Conservation (phyloP, 768 basidiomycete species). For the Psilocybe sp. region DNA sequence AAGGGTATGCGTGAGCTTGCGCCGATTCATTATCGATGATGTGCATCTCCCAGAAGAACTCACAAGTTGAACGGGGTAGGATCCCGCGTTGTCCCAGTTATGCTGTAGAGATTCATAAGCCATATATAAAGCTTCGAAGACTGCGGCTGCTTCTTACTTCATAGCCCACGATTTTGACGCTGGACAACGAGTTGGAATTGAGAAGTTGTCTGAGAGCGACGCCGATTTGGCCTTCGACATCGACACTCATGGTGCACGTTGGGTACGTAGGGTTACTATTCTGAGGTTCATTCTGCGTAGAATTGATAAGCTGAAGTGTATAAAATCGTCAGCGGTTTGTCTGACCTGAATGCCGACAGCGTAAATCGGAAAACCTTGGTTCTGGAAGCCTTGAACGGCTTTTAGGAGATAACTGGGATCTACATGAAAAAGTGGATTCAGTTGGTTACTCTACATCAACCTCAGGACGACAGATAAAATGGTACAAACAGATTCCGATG, state of each 20-base stretch:
- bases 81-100: constrained; percentile 68
- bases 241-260: constrained; percentile 51
- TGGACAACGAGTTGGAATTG: constrained; percentile 57
- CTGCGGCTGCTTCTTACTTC: constrained; percentile 16
- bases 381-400: constrained; percentile 65
- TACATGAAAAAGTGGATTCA: constrained; percentile 20
- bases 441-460: not conserved
- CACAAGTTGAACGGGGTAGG: constrained; percentile 55
- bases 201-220: constrained; percentile 53
- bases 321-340: not conserved
- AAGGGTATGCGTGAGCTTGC: not conserved
- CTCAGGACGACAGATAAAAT: constrained; percentile 16
- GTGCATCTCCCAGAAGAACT: constrained; percentile 1
- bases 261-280: constrained; percentile 69
- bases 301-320: not conserved
- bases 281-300: constrained; percentile 44
- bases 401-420: constrained; percentile 75
- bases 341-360: constrained; percentile 57
- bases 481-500: constrained; percentile 42
- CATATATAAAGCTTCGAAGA: not conserved
- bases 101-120: constrained; percentile 34
- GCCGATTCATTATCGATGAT: not conserved
- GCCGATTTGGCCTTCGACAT: constrained; percentile 58
- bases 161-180: constrained; percentile 60
- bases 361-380: constrained; percentile 57